Base-by-base conservation (phyloP, 225 moss, liverwort and hornwort species). In the Physcomitrellopsis africana region DNA sequence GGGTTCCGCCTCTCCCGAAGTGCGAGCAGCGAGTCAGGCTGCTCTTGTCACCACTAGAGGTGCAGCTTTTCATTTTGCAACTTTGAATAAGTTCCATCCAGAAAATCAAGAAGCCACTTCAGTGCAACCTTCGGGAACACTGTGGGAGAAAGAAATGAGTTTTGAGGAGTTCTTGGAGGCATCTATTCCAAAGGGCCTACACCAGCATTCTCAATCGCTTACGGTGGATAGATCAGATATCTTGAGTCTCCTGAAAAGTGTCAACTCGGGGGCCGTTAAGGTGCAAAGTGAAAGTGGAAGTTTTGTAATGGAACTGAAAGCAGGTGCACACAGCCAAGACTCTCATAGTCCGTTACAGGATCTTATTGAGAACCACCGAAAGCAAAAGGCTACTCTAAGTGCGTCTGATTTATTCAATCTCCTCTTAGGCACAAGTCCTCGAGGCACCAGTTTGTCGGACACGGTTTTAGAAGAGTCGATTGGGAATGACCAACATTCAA, bases 61-160 rank as follows among this genome's bases (percentile, higher is more conserved):
- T 29, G 73, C 78, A 63, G 77, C 85, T 26, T 63, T 42, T 11
- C 79, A 81, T 68, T 81, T 75, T 68, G 74, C 75, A 44, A 54
- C 67, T 15, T 47, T 27, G 32, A 32, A 48, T 63, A 19, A 74
- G 54, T 27, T 41, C 29, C 27, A 59, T 18, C 18, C 26, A 9
- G 51, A 52, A n/a, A 16, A 51, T 51, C 47, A 74, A 51, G 32
- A 59, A 60, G 61, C 15, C 60, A 13, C 45, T 24, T 46, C 24
- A 51, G 23, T 18, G 24, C 61, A 51, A 51, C 8, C 32, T 19
- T 19, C 72, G 17, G 32, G 48, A 42, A 17, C 27, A 53, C 13
- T 23, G 16, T 23, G 14, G 29, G 17, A 32, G 62, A 51, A 63
- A 48, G 63, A 63, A 20, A 74, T 74, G 63, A 63, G 18, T 62